Evolutionary conservation across 495 filamentous ascomycete genomes (phyloP).

Genomic region (Aspergillus sclerotiicarbonarius): DNA sequence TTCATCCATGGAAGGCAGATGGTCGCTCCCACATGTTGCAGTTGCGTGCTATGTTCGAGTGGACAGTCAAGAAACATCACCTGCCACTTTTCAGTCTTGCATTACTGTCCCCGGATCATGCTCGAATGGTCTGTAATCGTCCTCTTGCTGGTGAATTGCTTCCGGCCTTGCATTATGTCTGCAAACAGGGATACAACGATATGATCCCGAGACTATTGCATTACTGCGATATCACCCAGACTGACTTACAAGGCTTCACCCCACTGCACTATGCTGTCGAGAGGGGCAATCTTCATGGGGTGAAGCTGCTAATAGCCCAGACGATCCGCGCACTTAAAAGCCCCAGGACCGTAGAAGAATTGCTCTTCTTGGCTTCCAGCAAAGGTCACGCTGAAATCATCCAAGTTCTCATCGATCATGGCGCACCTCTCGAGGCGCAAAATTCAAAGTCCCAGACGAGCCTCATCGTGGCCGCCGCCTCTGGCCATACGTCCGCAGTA

Average conservation of each 20-base stretch:
- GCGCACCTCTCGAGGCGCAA: no score
- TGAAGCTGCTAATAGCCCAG: background rate
- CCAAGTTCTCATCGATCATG: no score
- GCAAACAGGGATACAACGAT: background rate
- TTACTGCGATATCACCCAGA: background rate
- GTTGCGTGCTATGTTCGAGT: slow-evolving; percentile 22
- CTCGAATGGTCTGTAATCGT: background rate
- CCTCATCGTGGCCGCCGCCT: no score
- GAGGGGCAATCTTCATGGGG: background rate
- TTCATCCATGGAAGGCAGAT: slow-evolving; percentile 23
- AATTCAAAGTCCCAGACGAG: no score
- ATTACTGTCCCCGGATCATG: background rate
- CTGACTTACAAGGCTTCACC: background rate
- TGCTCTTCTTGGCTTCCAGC: no score
- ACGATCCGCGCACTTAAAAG: no score
- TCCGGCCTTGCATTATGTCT: background rate
- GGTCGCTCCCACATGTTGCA: slow-evolving; percentile 21
- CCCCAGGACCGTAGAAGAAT: no score
- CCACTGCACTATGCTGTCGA: background rate
- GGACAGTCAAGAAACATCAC: background rate
- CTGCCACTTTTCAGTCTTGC: background rate
- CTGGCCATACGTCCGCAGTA: no score
- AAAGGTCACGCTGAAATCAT: no score
- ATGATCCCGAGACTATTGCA: background rate
- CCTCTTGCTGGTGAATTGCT: background rate